These are phyloP conservation scores for Neocatenulostroma microsporum DNA, from an alignment of 2,329 filamentous ascomycete genomes.

Conservation along the genomic window DNA sequence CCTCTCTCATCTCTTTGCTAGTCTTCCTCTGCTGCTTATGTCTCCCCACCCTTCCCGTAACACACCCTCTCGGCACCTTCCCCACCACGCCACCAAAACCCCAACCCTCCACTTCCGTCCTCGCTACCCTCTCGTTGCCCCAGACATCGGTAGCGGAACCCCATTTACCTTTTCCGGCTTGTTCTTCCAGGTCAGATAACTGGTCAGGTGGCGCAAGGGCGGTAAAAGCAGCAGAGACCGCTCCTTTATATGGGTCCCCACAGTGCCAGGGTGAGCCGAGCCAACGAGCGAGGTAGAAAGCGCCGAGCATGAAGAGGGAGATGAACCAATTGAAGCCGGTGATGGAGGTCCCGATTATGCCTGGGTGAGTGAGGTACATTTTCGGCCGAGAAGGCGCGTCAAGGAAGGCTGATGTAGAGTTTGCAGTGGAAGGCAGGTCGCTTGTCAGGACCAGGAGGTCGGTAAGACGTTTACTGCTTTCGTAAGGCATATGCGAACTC, in stretches of 20 bases:
- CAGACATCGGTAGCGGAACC: constrained; percentile 51
- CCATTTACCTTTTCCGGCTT: constrained; percentile 66
- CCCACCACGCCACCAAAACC: constrained; percentile 53
- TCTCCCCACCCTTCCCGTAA: constrained; percentile 46
- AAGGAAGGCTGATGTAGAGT: constrained; percentile 53
- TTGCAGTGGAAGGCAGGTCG: constrained; percentile 55
- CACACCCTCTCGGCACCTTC: constrained; percentile 37
- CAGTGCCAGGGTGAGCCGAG: constrained; percentile 85
- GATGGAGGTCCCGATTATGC: constrained; percentile 74
- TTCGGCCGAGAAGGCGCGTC: constrained; percentile 43
- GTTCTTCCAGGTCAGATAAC: constrained; percentile 48
- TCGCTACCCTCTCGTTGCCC: constrained; percentile 56
- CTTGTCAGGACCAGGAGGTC: constrained; percentile 74
- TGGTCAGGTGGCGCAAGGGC: constrained; percentile 58
- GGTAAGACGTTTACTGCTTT: constrained; percentile 78
- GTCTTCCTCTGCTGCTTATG: constrained; percentile 51
- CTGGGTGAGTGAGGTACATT: constrained; percentile 77
- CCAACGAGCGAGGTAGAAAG: constrained; percentile 65
- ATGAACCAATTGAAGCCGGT: constrained; percentile 66
- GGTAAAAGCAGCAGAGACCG: constrained; percentile 69
- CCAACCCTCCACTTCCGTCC: constrained; percentile 83
- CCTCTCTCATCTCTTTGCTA: constrained; percentile 62
- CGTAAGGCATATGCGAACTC: constrained; percentile 59
- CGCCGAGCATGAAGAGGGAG: constrained; percentile 58
- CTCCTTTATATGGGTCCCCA: constrained; percentile 66